Evolutionary conservation across 164 flowering plant genomes (phyloP), one percentile per base, ranked within the genome.

Genomic region (Kalanchoe fedtschenkoi): DNA sequence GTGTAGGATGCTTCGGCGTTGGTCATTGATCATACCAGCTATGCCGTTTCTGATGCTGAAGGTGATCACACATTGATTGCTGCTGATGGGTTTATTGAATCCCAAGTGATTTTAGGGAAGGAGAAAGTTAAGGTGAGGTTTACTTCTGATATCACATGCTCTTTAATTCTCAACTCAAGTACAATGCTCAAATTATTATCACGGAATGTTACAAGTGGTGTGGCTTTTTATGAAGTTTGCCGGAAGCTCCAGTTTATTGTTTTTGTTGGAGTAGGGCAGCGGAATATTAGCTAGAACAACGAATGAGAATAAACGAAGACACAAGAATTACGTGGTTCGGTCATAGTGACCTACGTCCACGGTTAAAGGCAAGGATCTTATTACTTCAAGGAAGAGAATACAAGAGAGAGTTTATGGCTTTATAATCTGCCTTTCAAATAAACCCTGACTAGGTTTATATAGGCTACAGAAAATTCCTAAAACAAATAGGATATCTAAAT

Each of bases 61-160:
- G 96, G 99, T 11, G 87, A 84, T 73, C 99, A 88, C 62, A 89
- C 96, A 43, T 67, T 95, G 79, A 84, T 95, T 77, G 96, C 95
- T 22, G 68, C 80, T 65, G 96, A 89, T 70, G 83, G 82, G 65
- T 81, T 88, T 42, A 78, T 93, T 60, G 71, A 72, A 57, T 79
- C 92, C 17, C 76, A 82, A 64, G 89, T 77, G 53, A 74, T 86
- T 54, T 68, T 86, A 70, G 89, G 92, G 44, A 76, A 71, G 62
- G 69, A 73, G 65, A 79, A 74, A 53, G 78, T 82, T 37, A 72
- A 78, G 83, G 91, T 65, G 66, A 71, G 70, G 67, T 22, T 37
- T n/a, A 44, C n/a, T 28, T 13, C 16, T 37, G 34, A 19, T 9
- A 19, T 29, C 13, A 19, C 1, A 46, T 41, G 10, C 38, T n/a